A percentile compares a stretch with the other conserved stretches of the same genome.
Conservation (phyloP, 1,139 yeast genomes). For the Petasospora fabianii region DNA sequence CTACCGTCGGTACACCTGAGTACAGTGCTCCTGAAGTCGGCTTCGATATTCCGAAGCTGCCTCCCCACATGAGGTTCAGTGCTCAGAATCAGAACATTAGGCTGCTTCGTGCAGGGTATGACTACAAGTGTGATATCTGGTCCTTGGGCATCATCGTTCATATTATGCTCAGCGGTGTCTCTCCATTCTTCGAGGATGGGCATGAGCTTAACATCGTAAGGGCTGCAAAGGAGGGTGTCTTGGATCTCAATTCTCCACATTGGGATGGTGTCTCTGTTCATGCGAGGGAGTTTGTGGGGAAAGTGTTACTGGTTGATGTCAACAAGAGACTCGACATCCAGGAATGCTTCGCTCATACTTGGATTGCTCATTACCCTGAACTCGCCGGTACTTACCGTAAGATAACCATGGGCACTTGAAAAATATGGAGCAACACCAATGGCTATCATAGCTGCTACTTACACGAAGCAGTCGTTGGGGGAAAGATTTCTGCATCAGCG, state of each 20-base stretch:
- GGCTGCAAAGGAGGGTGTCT: constrained; percentile 38
- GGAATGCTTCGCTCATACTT: constrained; percentile 39
- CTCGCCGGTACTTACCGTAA: constrained; percentile 30
- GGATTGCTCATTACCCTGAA: constrained; percentile 41
- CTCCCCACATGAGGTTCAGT: constrained; percentile 10
- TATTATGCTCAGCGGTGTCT: constrained; percentile 53
- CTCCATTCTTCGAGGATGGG: constrained; percentile 55
- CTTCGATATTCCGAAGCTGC: constrained; percentile 31
- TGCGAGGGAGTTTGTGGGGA: constrained; percentile 43
- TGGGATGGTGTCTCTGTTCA: constrained; percentile 39
- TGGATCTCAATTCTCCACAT: constrained; percentile 37
- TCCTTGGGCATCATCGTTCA: constrained; percentile 59
- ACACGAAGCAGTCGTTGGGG: neutral
- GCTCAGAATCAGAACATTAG: no score
- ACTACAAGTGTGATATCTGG: constrained; percentile 62
- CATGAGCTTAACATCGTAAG: constrained; percentile 35
- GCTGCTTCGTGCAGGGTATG: constrained; percentile 41
- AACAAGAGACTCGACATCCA: constrained; percentile 34
- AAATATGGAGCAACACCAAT: neutral
- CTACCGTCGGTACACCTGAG: constrained; percentile 65
- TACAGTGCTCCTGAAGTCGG: constrained; percentile 68
- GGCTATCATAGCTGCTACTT: neutral
- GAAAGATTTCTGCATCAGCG: no score
- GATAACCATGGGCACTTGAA: constrained; percentile 14
- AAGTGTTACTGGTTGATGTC: constrained; percentile 39